Percentiles rank a stretch among this genome's conserved stretches.
Evolutionary conservation across 192 early-diverging fungal species (phyloP).

Genomic region (Backusella sp.): DNA sequence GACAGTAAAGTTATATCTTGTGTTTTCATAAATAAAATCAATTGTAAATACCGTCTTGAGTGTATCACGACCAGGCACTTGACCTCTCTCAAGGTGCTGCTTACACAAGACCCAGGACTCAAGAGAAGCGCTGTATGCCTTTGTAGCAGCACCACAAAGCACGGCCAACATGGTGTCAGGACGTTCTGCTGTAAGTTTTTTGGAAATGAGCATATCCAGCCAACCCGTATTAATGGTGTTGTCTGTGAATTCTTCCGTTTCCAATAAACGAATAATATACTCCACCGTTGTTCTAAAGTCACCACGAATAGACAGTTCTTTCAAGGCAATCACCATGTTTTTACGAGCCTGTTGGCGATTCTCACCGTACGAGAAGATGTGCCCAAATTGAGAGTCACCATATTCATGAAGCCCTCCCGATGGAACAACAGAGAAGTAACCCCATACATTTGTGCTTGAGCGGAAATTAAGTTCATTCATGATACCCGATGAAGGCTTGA

Average conservation of each 20-base stretch:
- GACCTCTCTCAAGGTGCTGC: constrained; percentile 85
- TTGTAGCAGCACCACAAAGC: constrained; percentile 88
- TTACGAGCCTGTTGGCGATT: constrained; percentile 89
- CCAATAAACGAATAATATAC: constrained; percentile 91
- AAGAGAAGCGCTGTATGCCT: constrained; percentile 69
- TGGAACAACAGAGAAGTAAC: constrained; percentile 96
- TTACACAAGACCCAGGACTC: constrained; percentile 71
- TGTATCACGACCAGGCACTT: constrained; percentile 75
- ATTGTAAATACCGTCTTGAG: constrained; percentile 72
- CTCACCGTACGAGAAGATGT: constrained; percentile 96
- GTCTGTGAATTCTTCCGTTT: constrained; percentile 82
- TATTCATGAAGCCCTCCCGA: constrained; percentile 97
- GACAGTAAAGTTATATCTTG: constrained; percentile 85
- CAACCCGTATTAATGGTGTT: constrained; percentile 94
- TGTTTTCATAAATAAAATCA: constrained; percentile 90
- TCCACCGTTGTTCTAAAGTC: constrained; percentile 98
- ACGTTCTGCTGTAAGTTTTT: constrained; percentile 85
- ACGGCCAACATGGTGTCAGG: constrained; percentile 88
- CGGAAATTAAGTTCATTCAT: constrained; percentile 98
- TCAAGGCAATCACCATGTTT: constrained; percentile 96
- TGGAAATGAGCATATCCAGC: constrained; percentile 90
- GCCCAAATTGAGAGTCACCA: constrained; percentile 98
- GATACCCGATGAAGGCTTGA: constrained; percentile 96
- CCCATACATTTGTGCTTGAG: constrained; percentile 95
- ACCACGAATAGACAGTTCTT: constrained; percentile 97